Percentiles rank a stretch among this genome's conserved stretches.
Conservation (phyloP, 495 filamentous ascomycete genomes). For the Penicillium atrosanguineum region DNA sequence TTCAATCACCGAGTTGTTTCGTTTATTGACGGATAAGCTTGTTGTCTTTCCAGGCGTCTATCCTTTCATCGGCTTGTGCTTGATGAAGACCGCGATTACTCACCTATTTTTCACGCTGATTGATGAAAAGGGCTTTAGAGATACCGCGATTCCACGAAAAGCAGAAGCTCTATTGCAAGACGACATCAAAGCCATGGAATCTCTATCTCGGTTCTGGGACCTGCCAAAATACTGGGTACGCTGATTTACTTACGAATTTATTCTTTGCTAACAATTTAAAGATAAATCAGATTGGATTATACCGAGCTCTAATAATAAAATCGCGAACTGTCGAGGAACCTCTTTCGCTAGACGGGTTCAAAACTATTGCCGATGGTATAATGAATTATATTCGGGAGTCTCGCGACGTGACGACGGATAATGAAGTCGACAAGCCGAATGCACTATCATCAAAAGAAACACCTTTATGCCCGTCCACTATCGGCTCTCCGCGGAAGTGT, state of each 20-base stretch:
- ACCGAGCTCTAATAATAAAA: background rate
- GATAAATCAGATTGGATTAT: background rate
- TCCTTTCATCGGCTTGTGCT: background rate
- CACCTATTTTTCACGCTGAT: background rate
- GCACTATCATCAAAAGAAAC: background rate
- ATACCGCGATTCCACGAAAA: background rate
- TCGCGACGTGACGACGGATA: background rate
- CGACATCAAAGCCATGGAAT: background rate
- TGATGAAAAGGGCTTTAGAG: background rate
- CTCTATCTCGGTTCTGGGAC: background rate
- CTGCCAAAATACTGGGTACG: conserved; percentile 1
- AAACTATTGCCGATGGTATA: background rate
- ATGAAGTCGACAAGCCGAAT: background rate
- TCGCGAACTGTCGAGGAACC: background rate
- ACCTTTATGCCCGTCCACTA: background rate
- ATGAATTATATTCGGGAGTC: conserved; percentile 2
- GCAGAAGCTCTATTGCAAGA: background rate
- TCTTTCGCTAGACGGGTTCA: background rate
- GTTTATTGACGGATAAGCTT: background rate
- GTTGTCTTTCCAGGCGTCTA: conserved; percentile 1
- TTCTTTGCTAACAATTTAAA: background rate
- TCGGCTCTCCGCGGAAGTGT: background rate
- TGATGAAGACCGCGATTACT: background rate
- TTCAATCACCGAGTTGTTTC: background rate
- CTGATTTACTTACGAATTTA: background rate